phyloP scores from a whole-genome alignment of 169 alveolate species.

The Nephromyces sp. region DNA sequence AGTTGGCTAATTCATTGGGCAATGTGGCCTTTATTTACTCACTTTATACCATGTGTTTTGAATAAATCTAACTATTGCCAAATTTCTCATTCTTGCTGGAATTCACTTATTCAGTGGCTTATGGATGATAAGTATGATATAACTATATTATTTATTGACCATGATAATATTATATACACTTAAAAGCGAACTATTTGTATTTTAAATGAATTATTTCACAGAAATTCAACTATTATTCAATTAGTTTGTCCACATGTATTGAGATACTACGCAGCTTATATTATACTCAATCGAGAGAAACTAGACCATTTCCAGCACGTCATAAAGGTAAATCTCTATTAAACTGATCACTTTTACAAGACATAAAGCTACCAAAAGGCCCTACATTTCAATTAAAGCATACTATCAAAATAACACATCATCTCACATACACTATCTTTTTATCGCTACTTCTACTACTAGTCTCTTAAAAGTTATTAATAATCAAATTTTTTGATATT shows the following conservation, averaged over 20 bases:
- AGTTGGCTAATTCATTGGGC: no score
- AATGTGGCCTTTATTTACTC: no score
- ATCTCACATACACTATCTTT: not conserved
- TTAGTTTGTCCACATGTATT: conserved; percentile 32
- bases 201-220: no score
- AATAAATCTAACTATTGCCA: no score
- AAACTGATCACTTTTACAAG: not conserved
- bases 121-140: not conserved
- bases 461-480: not conserved
- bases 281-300: conserved; percentile 28
- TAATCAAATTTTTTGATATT: no score
- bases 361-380: not conserved
- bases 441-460: not conserved
- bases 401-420: not conserved
- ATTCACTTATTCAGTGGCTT: not conserved
- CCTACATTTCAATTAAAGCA: not conserved
- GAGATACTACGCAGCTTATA: conserved; percentile 34
- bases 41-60: no score
- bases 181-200: no score
- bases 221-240: conserved; percentile 21
- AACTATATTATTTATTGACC: no score
- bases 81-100: no score
- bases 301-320: conserved; percentile 28
- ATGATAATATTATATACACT: no score
- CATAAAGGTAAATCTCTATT: conserved; percentile 16